These are phyloP conservation scores for Phaffomyces antillensis DNA, from an alignment of 805 yeast species.

Conservation along the genomic window DNA sequence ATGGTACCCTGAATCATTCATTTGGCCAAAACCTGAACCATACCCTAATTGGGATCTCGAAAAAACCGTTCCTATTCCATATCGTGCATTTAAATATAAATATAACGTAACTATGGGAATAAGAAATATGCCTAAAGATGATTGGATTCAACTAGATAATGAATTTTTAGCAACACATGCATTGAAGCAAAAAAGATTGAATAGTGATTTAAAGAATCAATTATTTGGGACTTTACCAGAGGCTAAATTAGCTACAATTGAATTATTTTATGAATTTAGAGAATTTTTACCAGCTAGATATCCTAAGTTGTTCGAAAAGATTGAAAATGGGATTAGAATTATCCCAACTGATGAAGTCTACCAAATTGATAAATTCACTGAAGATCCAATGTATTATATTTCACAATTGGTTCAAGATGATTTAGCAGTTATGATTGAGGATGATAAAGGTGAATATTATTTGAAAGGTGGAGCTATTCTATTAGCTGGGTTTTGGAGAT, in stretches of 20 bases:
- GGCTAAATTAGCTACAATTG: slow-evolving; percentile 49
- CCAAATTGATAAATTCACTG: slow-evolving; percentile 21
- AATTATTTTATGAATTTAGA: slow-evolving; percentile 46
- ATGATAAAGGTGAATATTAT: slow-evolving; percentile 47
- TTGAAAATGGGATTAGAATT: slow-evolving; percentile 25
- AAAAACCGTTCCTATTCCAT: slow-evolving; percentile 16
- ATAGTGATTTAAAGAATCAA: slow-evolving; percentile 31
- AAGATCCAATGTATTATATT: slow-evolving; percentile 54
- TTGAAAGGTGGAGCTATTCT: slow-evolving; percentile 56
- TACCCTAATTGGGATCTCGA: slow-evolving; percentile 25
- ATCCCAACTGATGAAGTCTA: slow-evolving; percentile 47
- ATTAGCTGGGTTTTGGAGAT: slow-evolving; percentile 66
- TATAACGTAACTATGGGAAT: slow-evolving; percentile 67
- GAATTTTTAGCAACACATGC: slow-evolving; percentile 54
- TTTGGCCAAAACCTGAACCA: slow-evolving; percentile 42
- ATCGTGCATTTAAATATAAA: slow-evolving; percentile 52
- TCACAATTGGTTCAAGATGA: slow-evolving; percentile 59
- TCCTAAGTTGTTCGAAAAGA: slow-evolving; percentile 40
- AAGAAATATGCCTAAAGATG: slow-evolving; percentile 50
- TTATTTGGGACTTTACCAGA: slow-evolving; percentile 42
- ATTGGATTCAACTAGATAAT: slow-evolving; percentile 64
- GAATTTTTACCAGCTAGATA: slow-evolving; percentile 49
- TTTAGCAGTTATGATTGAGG: slow-evolving; percentile 59
- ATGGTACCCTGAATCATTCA: slow-evolving; percentile 49
- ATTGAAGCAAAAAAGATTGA: slow-evolving; percentile 45